Percentiles rank a stretch among this genome's conserved stretches.
phyloP scores from a whole-genome alignment of 1,139 yeast genomes.

The Candida sanyaensis region DNA sequence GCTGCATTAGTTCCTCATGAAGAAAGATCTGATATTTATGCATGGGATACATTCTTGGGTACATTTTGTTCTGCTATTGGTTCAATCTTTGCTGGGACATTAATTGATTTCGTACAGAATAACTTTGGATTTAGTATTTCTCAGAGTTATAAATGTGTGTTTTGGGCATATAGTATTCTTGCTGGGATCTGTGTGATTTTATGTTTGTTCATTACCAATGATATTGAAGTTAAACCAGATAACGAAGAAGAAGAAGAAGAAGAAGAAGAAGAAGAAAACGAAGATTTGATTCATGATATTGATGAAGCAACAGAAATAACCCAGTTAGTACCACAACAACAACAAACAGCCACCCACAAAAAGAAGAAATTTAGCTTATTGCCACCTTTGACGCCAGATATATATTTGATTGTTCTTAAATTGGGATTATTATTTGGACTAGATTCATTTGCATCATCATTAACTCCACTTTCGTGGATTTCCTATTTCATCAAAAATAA shows the following conservation, averaged over 20 bases:
- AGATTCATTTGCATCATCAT: constrained; percentile 47
- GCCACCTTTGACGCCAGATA: constrained; percentile 22
- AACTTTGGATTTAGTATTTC: constrained; percentile 19
- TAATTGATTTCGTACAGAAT: constrained; percentile 25
- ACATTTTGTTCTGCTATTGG: constrained; percentile 40
- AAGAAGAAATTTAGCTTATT: constrained; percentile 17
- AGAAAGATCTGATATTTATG: constrained; percentile 40
- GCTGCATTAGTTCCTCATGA: constrained; percentile 32
- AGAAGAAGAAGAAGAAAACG: no score
- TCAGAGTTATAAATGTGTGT: constrained; percentile 32
- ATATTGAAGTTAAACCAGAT: constrained; percentile 19
- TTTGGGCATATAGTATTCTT: constrained; percentile 25
- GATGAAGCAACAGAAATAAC: constrained; percentile 12
- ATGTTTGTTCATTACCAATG: constrained; percentile 19
- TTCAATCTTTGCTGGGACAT: constrained; percentile 30
- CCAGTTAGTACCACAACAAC: constrained; percentile 12
- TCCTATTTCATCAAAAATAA: constrained; percentile 41
- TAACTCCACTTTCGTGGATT: constrained; percentile 47
- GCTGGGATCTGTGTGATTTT: constrained; percentile 22
- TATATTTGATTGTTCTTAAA: constrained; percentile 28
- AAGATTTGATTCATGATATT: not conserved
- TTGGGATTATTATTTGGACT: constrained; percentile 40
- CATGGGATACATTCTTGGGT: constrained; percentile 46
- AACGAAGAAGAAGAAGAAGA: constrained; percentile 1
- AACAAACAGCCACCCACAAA: constrained; percentile 2